A percentile compares a stretch with the other conserved stretches of the same genome.
These are phyloP conservation scores for Lactifluus hygrophoroides DNA, from an alignment of 768 basidiomycete species.

Conservation along the genomic window DNA sequence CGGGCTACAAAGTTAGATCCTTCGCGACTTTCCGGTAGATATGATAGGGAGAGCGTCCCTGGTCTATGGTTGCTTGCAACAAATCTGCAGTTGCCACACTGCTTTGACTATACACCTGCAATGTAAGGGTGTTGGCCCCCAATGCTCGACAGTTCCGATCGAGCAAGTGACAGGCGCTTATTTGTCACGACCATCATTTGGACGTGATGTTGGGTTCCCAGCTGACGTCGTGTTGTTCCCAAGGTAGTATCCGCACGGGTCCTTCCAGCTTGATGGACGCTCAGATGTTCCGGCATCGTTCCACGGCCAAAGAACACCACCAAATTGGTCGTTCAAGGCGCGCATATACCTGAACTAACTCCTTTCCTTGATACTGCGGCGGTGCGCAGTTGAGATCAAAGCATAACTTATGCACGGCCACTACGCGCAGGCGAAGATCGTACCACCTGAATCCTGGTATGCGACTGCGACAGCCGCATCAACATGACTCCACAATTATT, in stretches of 20 bases:
- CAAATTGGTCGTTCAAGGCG: neutral
- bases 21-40: too few relatives aligned
- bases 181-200: slow-evolving; percentile 9
- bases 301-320: neutral
- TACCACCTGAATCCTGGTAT: neutral
- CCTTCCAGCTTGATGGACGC: neutral
- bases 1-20: too few relatives aligned
- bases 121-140: too few relatives aligned
- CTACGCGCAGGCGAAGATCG: neutral
- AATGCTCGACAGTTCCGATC: too few relatives aligned
- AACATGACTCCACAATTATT: neutral
- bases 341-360: neutral
- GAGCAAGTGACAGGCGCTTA: neutral
- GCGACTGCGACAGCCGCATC: neutral
- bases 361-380: neutral
- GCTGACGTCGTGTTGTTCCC: neutral
- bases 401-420: neutral
- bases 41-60: too few relatives aligned
- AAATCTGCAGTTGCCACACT: too few relatives aligned
- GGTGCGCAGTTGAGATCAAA: neutral
- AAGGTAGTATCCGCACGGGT: neutral
- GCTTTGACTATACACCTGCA: too few relatives aligned
- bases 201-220: neutral
- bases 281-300: too few relatives aligned
- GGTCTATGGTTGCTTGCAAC: too few relatives aligned